Evolutionary conservation across 2,329 filamentous ascomycete genomes (phyloP), one percentile per base, ranked within the genome.

Genomic region (Botrytis byssoidea): DNA sequence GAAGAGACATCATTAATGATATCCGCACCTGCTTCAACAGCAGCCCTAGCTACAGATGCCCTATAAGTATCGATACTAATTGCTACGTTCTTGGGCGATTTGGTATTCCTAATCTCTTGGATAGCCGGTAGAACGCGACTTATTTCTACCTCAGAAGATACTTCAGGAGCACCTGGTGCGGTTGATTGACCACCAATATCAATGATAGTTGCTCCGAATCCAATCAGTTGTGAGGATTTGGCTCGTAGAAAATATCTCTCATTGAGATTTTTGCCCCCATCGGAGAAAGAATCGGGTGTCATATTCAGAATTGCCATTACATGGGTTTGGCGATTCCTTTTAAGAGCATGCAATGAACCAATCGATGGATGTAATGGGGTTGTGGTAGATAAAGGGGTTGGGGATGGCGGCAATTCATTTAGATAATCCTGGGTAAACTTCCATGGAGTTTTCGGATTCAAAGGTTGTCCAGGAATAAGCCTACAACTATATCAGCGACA

Each of bases 201-300:
- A 78, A 98, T 90, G 76, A 98, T 95, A 20, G 90, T 92, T 22
- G 93, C 93, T 48, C 95, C 66, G 83, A 78, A 68, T 85, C 83
- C 25, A 95, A 86, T 1, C 88, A 92, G 20, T 22, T 59, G 59
- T 16, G 71, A 73, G 16, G 70, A 55, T n/a, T 64, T 40, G 35
- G 51, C 48, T 35, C 55, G 85, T 80, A 20, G 86, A 29, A 67
- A 67, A 4, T 14, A 14, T 68, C 65, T 20, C 83, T 40, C 80
- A 37, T 85, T 35, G 42, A 25, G 44, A 35, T 79, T 61, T 81
- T 94, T 80, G 14, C 94, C 94, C 71, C 94, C 95, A 80, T 98
- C 95, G 1, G 95, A 98, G 85, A 99, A 99, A 16, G 95, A 98
- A 83, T 99, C 95, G 0, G 95, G 95, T 0, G 96, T 98, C 70